Percentiles rank a stretch among this genome's conserved stretches.
phyloP scores from a whole-genome alignment of 2,329 filamentous ascomycete species.

The Trichoderma endophyticum region DNA sequence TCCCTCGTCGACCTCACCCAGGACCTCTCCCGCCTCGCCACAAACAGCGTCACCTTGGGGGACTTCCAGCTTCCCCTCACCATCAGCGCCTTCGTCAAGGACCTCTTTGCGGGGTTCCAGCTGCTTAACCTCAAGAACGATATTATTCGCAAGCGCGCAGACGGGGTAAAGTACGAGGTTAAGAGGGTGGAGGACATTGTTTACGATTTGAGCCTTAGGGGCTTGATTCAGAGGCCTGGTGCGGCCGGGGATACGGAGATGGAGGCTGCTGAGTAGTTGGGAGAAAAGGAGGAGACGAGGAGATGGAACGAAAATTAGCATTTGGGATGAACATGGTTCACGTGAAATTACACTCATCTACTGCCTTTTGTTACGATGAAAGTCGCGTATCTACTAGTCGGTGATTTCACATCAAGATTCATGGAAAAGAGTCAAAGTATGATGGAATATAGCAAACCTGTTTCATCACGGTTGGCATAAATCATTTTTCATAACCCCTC shows the following conservation, averaged over 20 bases:
- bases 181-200: conserved; percentile 99
- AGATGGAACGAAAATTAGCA: neutral
- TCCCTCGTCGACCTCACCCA: conserved; percentile 83
- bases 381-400: neutral
- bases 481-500: neutral
- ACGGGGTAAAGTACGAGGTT: conserved; percentile 94
- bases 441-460: neutral
- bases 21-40: conserved; percentile 84
- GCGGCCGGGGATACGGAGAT: conserved; percentile 37
- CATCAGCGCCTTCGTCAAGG: conserved; percentile 91
- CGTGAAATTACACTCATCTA: neutral
- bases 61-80: conserved; percentile 82
- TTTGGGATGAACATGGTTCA: neutral
- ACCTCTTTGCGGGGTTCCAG: conserved; percentile 93
- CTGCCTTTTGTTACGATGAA: neutral
- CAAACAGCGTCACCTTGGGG: conserved; percentile 85
- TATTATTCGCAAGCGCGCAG: conserved; percentile 77
- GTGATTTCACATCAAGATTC: neutral
- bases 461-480: neutral
- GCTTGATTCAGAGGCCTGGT: conserved; percentile 61
- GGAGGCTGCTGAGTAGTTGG: conserved; percentile 29
- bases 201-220: conserved; percentile 87
- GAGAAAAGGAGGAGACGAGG: conserved; percentile 4
- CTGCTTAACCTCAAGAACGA: conserved; percentile 98
- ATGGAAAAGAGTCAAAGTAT: neutral